phyloP scores from a whole-genome alignment of 306 rosid species.

The Lupinus albus region DNA sequence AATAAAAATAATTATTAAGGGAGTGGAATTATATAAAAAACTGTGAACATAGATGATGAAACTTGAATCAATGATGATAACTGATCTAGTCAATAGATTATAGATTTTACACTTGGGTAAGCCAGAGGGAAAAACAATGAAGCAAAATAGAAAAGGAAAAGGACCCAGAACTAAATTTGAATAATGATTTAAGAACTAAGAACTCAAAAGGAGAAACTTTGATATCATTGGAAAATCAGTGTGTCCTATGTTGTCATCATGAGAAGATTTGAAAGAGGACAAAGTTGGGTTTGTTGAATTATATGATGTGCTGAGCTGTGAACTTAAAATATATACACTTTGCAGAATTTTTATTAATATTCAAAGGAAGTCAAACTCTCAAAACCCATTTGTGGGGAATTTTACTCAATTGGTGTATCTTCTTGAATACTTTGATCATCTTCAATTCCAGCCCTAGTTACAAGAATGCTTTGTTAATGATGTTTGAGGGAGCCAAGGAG shows the following conservation, averaged over 20 bases:
- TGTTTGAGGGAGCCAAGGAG: too few species aligned
- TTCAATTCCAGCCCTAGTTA: too few species aligned
- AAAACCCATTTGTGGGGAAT: too few species aligned
- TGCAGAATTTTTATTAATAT: too few species aligned
- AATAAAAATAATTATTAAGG: background rate
- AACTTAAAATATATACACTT: background rate
- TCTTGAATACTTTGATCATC: too few species aligned
- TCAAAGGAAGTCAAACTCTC: too few species aligned
- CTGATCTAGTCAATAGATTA: slow-evolving; percentile 19
- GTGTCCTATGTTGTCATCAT: too few species aligned
- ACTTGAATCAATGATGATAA: slow-evolving; percentile 19
- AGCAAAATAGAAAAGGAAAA: background rate
- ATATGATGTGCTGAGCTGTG: slow-evolving; percentile 9
- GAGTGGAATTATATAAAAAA: slow-evolving; percentile 12
- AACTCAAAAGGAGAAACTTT: slow-evolving; percentile 17
- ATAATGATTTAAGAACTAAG: slow-evolving; percentile 10
- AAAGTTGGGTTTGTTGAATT: background rate
- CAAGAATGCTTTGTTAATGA: too few species aligned
- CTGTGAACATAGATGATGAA: background rate
- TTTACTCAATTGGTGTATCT: too few species aligned
- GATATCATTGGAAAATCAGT: too few species aligned
- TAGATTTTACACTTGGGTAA: slow-evolving; percentile 14
- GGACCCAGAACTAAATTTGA: slow-evolving; percentile 26
- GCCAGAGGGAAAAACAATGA: slow-evolving; percentile 5
- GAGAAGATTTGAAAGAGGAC: background rate